phyloP scores from a whole-genome alignment of 1,284 basidiomycete species.

The Boletus albobrunnescens region DNA sequence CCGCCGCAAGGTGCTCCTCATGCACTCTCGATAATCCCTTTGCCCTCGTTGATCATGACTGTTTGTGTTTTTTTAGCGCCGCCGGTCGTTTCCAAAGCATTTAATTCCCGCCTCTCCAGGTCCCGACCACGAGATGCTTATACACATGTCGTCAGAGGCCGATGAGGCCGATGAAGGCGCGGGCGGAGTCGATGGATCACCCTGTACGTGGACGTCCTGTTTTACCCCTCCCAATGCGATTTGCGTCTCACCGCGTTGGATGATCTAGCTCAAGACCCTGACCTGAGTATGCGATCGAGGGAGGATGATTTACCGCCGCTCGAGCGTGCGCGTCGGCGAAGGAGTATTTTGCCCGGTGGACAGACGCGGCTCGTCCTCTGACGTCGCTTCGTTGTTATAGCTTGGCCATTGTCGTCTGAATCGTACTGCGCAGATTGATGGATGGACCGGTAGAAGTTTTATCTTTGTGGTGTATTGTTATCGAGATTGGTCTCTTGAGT shows the following conservation, averaged over 20 bases:
- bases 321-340: slow-evolving; percentile 48
- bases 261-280: slow-evolving; percentile 27
- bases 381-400: neutral
- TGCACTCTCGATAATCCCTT: slow-evolving; percentile 18
- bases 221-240: neutral
- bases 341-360: slow-evolving; percentile 29
- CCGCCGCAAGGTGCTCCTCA: slow-evolving; percentile 57
- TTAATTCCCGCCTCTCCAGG: slow-evolving; percentile 37
- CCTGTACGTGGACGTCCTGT: slow-evolving; percentile 37
- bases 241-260: slow-evolving; percentile 3
- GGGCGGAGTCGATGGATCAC: slow-evolving; percentile 40
- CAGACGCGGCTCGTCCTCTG: slow-evolving; percentile 25
- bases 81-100: slow-evolving; percentile 63
- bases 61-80: slow-evolving; percentile 36
- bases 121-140: slow-evolving; percentile 20
- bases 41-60: neutral
- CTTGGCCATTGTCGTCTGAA: neutral
- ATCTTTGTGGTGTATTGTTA: too few species aligned
- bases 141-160: slow-evolving; percentile 27
- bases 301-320: slow-evolving; percentile 53
- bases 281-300: slow-evolving; percentile 30
- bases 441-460: too few species aligned
- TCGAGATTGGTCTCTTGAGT: too few species aligned
- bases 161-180: slow-evolving; percentile 29
- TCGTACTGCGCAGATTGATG: too few species aligned